phyloP scores from a whole-genome alignment of 129 eudicot genomes.

The Artemisia argyi region DNA sequence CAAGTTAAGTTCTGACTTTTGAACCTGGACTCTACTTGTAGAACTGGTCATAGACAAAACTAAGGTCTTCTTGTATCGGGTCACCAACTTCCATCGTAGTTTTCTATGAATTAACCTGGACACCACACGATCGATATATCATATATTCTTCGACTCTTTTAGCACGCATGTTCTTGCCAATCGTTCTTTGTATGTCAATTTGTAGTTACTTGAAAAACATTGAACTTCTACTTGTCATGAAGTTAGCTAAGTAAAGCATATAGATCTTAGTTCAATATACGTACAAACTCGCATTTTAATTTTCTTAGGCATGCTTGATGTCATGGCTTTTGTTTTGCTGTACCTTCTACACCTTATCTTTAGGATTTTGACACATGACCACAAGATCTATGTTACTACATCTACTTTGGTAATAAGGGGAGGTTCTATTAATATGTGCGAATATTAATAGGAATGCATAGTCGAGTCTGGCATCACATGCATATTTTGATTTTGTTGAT shows the following conservation, averaged over 20 bases:
- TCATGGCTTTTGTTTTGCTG: too few species aligned
- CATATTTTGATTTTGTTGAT: constrained; percentile 22
- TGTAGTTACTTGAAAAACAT: too few species aligned
- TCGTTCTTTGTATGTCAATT: background rate
- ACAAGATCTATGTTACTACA: background rate
- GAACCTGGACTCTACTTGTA: constrained; percentile 23
- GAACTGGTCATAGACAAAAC: constrained; percentile 22
- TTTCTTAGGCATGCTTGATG: too few species aligned
- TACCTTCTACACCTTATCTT: too few species aligned
- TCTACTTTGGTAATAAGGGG: background rate
- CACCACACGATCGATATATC: background rate
- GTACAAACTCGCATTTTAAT: too few species aligned
- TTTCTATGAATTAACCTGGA: constrained; percentile 6
- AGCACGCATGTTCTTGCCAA: background rate
- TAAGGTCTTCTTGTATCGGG: constrained; percentile 19
- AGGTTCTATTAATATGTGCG: background rate
- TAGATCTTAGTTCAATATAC: too few species aligned
- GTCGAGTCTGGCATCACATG: constrained; percentile 36
- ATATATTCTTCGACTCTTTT: background rate
- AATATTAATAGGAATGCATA: constrained; percentile 23
- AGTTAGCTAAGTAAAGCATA: too few species aligned
- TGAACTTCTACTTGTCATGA: too few species aligned
- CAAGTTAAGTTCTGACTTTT: constrained; percentile 14
- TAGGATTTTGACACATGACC: background rate
- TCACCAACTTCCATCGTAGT: constrained; percentile 19